A percentile compares a stretch with the other conserved stretches of the same genome.
Evolutionary conservation across 2,329 filamentous ascomycete species (phyloP).

Genomic region (Alternaria infectoria): DNA sequence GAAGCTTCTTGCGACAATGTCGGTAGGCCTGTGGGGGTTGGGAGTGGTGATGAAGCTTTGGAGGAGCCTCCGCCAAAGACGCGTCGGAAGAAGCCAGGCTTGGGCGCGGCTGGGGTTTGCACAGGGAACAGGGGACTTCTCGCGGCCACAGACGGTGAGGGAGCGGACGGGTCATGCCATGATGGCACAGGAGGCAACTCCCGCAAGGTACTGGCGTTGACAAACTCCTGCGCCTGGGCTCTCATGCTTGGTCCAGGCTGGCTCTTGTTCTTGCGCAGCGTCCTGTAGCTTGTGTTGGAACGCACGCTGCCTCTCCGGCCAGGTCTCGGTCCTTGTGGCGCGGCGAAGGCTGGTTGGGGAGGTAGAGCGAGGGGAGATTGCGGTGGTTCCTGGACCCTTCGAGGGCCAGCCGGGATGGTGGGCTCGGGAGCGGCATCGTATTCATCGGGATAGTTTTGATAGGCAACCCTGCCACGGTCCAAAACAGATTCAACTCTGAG

Average conservation of each 20-base stretch:
- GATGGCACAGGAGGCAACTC: conserved; percentile 53
- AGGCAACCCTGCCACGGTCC: conserved; percentile 52
- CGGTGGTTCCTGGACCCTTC: conserved; percentile 56
- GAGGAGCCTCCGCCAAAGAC: conserved; percentile 77
- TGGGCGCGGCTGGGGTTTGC: conserved; percentile 59
- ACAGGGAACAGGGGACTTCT: conserved; percentile 55
- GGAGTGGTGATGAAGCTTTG: conserved; percentile 54
- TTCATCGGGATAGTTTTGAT: conserved; percentile 60
- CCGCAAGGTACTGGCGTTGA: conserved; percentile 53
- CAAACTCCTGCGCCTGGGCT: conserved; percentile 56
- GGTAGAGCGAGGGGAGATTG: conserved; percentile 50
- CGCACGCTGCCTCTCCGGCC: conserved; percentile 65
- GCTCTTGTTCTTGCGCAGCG: conserved; percentile 52
- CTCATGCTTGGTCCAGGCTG: conserved; percentile 51
- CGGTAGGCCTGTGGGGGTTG: conserved; percentile 19
- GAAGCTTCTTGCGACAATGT: conserved; percentile 23
- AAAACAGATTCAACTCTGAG: conserved; percentile 53
- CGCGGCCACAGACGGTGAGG: conserved; percentile 60
- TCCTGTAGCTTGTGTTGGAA: conserved; percentile 59
- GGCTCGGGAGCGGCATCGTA: conserved; percentile 87
- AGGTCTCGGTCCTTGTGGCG: conserved; percentile 50
- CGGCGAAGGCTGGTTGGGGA: conserved; percentile 46
- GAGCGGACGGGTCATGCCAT: conserved; percentile 57
- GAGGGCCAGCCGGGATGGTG: conserved; percentile 79
- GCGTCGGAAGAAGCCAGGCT: conserved; percentile 88